Evolutionary conservation across 176 grass and related monocot genomes (phyloP), one percentile per base, ranked within the genome.

Genomic region (Oryza australiensis): DNA sequence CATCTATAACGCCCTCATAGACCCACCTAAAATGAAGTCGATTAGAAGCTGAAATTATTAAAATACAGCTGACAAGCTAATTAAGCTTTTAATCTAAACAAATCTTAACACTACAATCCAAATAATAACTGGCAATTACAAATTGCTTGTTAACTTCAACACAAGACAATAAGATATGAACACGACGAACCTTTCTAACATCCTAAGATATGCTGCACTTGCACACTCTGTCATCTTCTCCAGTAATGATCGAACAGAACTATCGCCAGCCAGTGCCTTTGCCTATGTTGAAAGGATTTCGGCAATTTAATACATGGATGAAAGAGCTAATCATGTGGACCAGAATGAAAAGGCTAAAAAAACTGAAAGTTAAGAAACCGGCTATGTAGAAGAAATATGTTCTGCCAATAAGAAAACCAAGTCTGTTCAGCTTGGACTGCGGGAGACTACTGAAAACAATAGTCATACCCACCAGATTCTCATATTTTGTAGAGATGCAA

Each of bases 1-100:
- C 96, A 80, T 99, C 96, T 74, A 99, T 95, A 60, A 99, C 80
- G 64, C 96, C 96, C 78, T 99, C 96, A 83, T 99, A 99, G 41
- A 99, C 93, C 96, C 93, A 99, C 84, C 96, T 99, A 76, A 80
- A 79, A 85, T 86, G 69, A 66, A 40, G 68, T 7, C 27, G 41
- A 82, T 55, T 83, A 86, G 40, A 81, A 72, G 40, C 26, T 74
- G 27, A 70, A 74, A 46, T 28, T 78, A 81, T 27, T 12, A 41
- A 38, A 57, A 40, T 45, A 85, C 5, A 72, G 33, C 16, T 49
- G 86, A 43, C 49, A 84, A 53, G 48, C 13, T 64, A 63, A 79
- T 27, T 64, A 42, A 49, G 64, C 7, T 7, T 43, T 77, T 34
- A 27, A 35, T 34, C 3, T 26, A 72, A 40, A 55, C 5, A 40